Percentiles rank a stretch among this genome's conserved stretches.
Evolutionary conservation across 495 filamentous ascomycete genomes (phyloP).

Genomic region (Penicillium manginii): DNA sequence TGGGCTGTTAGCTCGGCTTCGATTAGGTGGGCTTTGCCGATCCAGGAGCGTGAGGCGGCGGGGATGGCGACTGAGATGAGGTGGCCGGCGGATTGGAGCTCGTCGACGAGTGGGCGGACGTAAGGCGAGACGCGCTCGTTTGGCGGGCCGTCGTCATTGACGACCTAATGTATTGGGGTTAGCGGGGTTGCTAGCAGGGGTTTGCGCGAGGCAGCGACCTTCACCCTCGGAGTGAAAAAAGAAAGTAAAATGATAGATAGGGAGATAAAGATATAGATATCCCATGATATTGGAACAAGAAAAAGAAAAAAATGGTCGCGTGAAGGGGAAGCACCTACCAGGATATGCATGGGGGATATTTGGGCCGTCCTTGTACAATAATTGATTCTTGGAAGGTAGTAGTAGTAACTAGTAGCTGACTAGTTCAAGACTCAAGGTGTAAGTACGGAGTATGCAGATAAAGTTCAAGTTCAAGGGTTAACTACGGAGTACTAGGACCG

Average conservation of each 20-base stretch:
- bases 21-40: conserved; percentile 95
- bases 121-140: conserved; percentile 87
- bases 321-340: conserved; percentile 38
- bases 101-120: conserved; percentile 77
- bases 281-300: neutral
- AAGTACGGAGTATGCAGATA: too few relatives aligned
- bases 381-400: neutral
- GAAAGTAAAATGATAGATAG: too few relatives aligned
- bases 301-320: conserved; percentile 18
- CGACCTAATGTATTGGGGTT: conserved; percentile 52
- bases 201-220: too few relatives aligned
- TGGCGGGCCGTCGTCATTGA: conserved; percentile 96
- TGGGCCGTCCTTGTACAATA: neutral
- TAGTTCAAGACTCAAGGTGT: too few relatives aligned
- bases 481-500: conserved; percentile 5
- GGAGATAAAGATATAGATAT: neutral
- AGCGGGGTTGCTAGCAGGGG: neutral
- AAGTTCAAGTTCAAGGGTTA: too few relatives aligned
- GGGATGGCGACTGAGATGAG: conserved; percentile 90
- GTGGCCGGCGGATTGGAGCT: conserved; percentile 79
- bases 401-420: neutral
- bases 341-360: conserved; percentile 47
- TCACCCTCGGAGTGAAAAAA: too few relatives aligned
- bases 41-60: conserved; percentile 91
- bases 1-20: conserved; percentile 79